Conservation (phyloP, 73 alveolate species). For the Stentor coeruleus region DNA sequence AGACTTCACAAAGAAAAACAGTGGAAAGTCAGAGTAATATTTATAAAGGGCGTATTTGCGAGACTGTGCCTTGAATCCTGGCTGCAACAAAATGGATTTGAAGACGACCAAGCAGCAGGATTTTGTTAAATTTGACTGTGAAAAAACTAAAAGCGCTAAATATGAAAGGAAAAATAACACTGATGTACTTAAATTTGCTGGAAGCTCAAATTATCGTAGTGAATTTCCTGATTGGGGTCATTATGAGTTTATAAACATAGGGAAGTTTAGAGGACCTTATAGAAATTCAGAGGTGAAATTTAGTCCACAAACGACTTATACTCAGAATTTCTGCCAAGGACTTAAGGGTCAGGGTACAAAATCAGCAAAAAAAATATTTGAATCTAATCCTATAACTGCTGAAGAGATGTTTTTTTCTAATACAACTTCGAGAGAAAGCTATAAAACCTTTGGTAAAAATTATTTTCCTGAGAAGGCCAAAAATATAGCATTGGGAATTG, state of each 20-base stretch:
- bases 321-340: not conserved
- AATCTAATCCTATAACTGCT: not conserved
- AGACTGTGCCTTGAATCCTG: not conserved
- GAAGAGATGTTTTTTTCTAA: not conserved
- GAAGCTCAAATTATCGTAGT: not conserved
- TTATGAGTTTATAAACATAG: not conserved
- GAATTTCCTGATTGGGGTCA: slow-evolving; percentile 22
- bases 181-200: slow-evolving; percentile 1
- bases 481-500: not conserved
- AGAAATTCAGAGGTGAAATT: slow-evolving; percentile 13
- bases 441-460: not conserved
- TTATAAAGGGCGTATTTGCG: not conserved
- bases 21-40: not conserved
- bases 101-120: slow-evolving; percentile 3
- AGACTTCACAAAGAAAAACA: not conserved
- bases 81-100: not conserved
- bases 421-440: not conserved
- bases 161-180: not conserved
- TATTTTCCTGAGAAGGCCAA: not conserved
- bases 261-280: not conserved
- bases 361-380: not conserved
- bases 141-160: not conserved
- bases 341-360: not conserved
- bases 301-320: not conserved
- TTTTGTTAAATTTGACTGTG: not conserved